Percentiles rank a stretch among this genome's conserved stretches.
These are phyloP conservation scores for Verticillium nonalfalfae DNA, from an alignment of 2,329 filamentous ascomycete species.

Conservation along the genomic window DNA sequence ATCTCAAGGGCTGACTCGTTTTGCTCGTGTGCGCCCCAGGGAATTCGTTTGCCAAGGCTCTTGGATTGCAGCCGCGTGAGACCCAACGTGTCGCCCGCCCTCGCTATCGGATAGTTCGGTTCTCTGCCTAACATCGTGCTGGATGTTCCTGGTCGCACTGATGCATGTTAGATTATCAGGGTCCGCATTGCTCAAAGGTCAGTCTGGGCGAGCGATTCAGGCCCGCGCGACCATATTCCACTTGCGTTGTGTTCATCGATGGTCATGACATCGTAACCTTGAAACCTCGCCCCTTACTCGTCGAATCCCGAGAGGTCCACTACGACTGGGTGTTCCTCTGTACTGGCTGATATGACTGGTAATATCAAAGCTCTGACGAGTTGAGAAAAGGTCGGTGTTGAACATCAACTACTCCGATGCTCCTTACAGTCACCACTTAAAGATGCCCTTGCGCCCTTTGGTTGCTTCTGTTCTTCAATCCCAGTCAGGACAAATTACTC, in stretches of 20 bases:
- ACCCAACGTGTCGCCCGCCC: neutral
- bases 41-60: neutral
- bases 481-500: neutral
- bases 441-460: neutral
- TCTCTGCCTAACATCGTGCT: neutral
- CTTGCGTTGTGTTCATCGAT: too few species aligned
- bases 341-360: too few species aligned
- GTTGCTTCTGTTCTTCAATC: neutral
- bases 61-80: neutral
- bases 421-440: too few species aligned
- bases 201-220: neutral
- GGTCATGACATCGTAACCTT: too few species aligned
- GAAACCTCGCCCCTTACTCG: too few species aligned
- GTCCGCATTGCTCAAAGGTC: too few species aligned
- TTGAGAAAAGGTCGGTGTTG: too few species aligned
- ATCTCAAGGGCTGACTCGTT: neutral
- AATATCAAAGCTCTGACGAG: too few species aligned
- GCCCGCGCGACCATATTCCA: too few species aligned
- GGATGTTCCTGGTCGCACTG: neutral
- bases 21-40: neutral
- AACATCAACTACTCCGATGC: too few species aligned
- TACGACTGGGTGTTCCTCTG: too few species aligned
- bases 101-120: neutral
- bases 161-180: neutral
- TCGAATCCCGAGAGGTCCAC: too few species aligned